These are phyloP conservation scores for Aeminium ludgeri DNA, from an alignment of 495 filamentous ascomycete genomes.

Conservation along the genomic window DNA sequence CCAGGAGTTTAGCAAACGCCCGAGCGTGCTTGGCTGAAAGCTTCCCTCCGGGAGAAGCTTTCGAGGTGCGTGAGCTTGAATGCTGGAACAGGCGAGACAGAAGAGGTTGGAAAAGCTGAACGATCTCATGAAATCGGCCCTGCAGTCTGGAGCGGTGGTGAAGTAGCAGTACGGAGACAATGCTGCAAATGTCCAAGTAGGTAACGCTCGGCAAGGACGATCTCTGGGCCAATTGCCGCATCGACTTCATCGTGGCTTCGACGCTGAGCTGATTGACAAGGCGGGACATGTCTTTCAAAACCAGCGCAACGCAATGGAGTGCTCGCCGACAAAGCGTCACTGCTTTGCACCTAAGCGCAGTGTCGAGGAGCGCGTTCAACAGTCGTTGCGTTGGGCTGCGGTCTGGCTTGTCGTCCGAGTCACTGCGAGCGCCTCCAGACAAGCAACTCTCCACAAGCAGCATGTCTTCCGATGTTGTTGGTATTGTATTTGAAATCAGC, in stretches of 20 bases:
- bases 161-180: conserved; percentile 38
- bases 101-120: conserved; percentile 44
- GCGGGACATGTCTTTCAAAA: conserved; percentile 11
- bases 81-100: conserved; percentile 44
- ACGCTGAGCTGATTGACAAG: conserved; percentile 13
- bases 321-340: background rate
- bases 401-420: no score
- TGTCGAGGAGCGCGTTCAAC: no score
- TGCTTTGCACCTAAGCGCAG: no score
- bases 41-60: conserved; percentile 11
- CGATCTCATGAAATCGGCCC: conserved; percentile 54
- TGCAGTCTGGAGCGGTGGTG: conserved; percentile 48
- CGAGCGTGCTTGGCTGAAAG: conserved; percentile 36
- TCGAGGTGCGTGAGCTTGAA: conserved; percentile 10
- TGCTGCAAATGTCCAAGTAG: conserved; percentile 43
- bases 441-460: background rate
- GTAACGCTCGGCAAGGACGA: background rate
- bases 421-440: no score
- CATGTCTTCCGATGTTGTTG: background rate
- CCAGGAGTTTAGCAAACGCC: conserved; percentile 53
- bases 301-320: conserved; percentile 6
- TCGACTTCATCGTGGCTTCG: conserved; percentile 2
- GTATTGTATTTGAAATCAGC: no score
- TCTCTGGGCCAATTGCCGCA: background rate
- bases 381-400: no score